Evolutionary conservation across 2,329 filamentous ascomycete species (phyloP), one percentile per base, ranked within the genome.

Genomic region (Basipetospora chlamydospora): DNA sequence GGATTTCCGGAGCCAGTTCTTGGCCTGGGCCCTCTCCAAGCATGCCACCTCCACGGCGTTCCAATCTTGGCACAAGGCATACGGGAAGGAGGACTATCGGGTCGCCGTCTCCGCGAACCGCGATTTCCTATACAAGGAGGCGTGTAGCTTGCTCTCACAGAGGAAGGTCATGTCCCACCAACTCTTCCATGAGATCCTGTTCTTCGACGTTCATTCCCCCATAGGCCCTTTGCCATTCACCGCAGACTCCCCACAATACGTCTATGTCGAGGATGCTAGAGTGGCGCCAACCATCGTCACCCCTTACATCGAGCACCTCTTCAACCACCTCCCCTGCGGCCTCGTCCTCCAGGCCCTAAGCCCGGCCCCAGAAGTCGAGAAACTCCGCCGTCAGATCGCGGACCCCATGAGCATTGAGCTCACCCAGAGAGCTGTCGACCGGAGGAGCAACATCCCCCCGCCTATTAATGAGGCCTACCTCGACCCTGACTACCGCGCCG

Each of bases 51-150:
- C 63, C 0, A 2, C 45, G 0, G 46, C 41, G 0, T 73, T 82
- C 26, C 37, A 55, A 2, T 37, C 34, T 0, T 90, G 83, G 83
- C 55, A 67, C 12, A 25, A 41, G 0, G 51, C 67, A 25, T 59
- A 65, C 30, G 53, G 56, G 0, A 54, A 56, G 1, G 46, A 47
- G 0, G 82, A 90, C 49, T 88, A 83, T 40, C 64, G 80, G 1
- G 57, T 63, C 0, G 63, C 70, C 0, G 49, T 87, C 1, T 57
- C 67, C 1, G 70, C 71, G 0, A 71, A 86, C 33, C 50, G 70
- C 1, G 58, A 63, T 0, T 88, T 77, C 42, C 56, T 90, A 0
- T 72, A 66, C 52, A 77, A 77, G 40, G 80, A 90, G 48, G 63
- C 67, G 0, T 52, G 61, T 25, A 67, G 68, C 3, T 51, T 77